These are phyloP conservation scores for Spirogloea muscicola DNA, from an alignment of 139 green algal species.

Conservation along the genomic window DNA sequence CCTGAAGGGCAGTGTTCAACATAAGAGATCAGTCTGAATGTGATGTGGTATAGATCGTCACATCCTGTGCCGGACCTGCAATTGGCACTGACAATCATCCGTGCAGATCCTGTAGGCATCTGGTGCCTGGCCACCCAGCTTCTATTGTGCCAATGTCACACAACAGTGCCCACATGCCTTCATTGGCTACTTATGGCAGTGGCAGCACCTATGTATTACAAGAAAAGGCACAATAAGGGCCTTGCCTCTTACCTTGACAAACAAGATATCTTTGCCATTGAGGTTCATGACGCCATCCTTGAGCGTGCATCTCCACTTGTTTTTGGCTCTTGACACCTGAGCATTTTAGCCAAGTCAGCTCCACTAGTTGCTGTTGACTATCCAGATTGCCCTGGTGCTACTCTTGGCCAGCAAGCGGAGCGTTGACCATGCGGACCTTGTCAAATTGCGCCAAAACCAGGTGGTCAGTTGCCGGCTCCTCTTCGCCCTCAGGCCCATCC, in stretches of 20 bases:
- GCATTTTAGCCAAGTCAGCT: constrained; percentile 24
- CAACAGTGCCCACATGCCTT: no score
- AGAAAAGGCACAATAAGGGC: no score
- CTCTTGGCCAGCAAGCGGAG: not conserved
- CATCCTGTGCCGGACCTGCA: no score
- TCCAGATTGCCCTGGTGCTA: not conserved
- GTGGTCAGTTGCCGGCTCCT: constrained; percentile 5
- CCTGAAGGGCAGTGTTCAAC: no score
- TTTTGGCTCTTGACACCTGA: constrained; percentile 62
- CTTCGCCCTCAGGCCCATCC: not conserved
- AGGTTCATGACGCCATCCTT: constrained; percentile 67
- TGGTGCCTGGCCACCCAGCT: no score
- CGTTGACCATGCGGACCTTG: not conserved
- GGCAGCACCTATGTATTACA: no score
- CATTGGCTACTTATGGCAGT: no score
- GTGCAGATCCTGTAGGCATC: no score
- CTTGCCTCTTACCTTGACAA: constrained; percentile 58
- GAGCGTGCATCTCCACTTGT: constrained; percentile 66
- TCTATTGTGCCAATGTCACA: no score
- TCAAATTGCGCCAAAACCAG: constrained; percentile 3
- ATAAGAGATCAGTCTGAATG: no score
- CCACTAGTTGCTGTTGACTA: not conserved
- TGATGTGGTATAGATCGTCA: no score
- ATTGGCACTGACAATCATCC: no score
- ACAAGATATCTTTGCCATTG: constrained; percentile 61